These are phyloP conservation scores for Coemansia sp. DNA, from an alignment of 192 early-diverging fungal genomes.

Conservation along the genomic window DNA sequence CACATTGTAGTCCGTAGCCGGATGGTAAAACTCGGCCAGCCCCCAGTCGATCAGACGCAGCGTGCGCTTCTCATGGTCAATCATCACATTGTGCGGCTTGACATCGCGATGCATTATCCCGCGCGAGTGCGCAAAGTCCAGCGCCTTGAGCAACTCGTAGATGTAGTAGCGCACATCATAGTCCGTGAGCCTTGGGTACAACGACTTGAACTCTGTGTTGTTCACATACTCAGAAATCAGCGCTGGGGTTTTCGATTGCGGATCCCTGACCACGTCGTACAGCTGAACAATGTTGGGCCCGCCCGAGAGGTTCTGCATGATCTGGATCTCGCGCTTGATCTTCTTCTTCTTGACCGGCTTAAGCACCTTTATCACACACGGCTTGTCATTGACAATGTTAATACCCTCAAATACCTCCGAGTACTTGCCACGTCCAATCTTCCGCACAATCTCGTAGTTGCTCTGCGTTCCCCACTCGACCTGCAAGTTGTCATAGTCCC, in stretches of 20 bases:
- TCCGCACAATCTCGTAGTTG: conserved; percentile 96
- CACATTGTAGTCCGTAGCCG: conserved; percentile 96
- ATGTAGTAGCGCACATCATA: conserved; percentile 97
- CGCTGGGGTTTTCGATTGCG: conserved; percentile 94
- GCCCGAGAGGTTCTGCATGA: conserved; percentile 94
- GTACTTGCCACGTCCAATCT: conserved; percentile 99
- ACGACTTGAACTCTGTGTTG: conserved; percentile 95
- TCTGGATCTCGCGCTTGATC: conserved; percentile 99
- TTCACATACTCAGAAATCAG: conserved; percentile 97
- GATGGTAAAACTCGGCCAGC: conserved; percentile 98
- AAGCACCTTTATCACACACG: conserved; percentile 98
- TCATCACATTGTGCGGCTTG: conserved; percentile 99
- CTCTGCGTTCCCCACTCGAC: conserved; percentile 92
- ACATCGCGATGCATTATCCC: conserved; percentile 99
- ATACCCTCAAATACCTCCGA: conserved; percentile 99
- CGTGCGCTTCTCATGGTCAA: conserved; percentile 94
- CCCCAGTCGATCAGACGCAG: conserved; percentile 99
- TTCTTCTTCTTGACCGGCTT: conserved; percentile 99
- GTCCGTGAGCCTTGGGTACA: conserved; percentile 93
- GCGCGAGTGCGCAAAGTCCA: conserved; percentile 96
- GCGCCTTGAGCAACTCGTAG: conserved; percentile 92
- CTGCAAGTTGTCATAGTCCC: conserved; percentile 95
- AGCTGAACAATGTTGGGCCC: conserved; percentile 92
- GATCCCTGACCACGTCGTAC: conserved; percentile 93
- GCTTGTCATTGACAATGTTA: conserved; percentile 76